Conservation (phyloP, 83 land plant species). For the Thuja plicata region DNA sequence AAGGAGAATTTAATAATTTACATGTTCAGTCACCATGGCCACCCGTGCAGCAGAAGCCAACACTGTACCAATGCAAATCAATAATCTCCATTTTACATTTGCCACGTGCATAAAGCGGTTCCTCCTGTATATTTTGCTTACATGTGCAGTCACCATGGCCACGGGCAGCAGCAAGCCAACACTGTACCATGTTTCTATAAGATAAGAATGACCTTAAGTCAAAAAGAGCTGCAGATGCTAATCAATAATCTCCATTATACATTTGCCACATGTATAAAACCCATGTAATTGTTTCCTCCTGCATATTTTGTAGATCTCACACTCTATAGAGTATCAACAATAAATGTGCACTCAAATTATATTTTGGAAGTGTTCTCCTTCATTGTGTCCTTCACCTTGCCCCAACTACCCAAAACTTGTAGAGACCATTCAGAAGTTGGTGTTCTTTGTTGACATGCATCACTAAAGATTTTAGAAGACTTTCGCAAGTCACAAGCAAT, state of each 20-base stretch:
- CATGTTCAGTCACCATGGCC: conserved; percentile 66
- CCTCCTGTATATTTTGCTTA: no score
- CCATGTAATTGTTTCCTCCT: conserved; percentile 57
- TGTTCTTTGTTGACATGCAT: no score
- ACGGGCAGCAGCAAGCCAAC: conserved; percentile 43
- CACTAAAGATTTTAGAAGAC: no score
- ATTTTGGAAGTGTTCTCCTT: no score
- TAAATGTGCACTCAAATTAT: conserved; percentile 9
- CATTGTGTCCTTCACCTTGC: no score
- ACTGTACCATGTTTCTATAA: conserved; percentile 59
- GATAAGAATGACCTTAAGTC: conserved; percentile 63
- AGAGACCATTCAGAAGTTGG: no score
- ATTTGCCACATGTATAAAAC: conserved; percentile 52
- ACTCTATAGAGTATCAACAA: conserved; percentile 50
- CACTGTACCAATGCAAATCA: conserved; percentile 68
- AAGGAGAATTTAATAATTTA: conserved; percentile 65
- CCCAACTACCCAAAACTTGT: no score
- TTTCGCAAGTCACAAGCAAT: no score
- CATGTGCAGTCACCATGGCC: conserved; percentile 66
- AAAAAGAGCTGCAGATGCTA: conserved; percentile 56
- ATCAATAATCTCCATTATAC: conserved; percentile 69
- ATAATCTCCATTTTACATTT: no score
- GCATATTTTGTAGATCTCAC: conserved; percentile 63
- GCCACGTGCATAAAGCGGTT: no score
- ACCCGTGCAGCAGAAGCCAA: conserved; percentile 68